Evolutionary conservation across 306 rosid species (phyloP).

Genomic region (Prunus mongolica): DNA sequence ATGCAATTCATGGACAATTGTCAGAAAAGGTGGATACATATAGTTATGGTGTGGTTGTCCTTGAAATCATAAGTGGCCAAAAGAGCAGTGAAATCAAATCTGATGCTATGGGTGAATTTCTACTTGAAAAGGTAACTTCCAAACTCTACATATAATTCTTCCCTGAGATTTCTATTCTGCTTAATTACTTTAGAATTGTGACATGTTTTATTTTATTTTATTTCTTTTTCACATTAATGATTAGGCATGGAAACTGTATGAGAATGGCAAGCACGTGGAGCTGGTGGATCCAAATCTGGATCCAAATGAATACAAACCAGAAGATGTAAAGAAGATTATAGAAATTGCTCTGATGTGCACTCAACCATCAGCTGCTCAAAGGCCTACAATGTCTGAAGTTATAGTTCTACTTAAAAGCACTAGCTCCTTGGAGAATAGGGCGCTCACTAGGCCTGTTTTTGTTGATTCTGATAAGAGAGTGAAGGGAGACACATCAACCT

Average conservation of each 20-base stretch:
- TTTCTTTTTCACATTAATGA: neutral
- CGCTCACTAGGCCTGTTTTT: conserved; percentile 54
- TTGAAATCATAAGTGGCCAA: conserved; percentile 63
- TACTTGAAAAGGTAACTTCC: conserved; percentile 53
- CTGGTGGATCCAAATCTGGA: conserved; percentile 45
- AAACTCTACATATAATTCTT: neutral
- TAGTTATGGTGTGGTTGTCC: conserved; percentile 65
- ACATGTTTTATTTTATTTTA: neutral
- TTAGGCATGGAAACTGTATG: conserved; percentile 59
- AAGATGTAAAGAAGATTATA: conserved; percentile 44
- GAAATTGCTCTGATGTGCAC: conserved; percentile 59
- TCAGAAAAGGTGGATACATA: conserved; percentile 70
- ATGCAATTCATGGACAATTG: conserved; percentile 69
- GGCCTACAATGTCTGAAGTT: conserved; percentile 71
- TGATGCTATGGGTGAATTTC: conserved; percentile 47
- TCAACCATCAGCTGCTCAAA: conserved; percentile 47
- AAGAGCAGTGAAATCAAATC: conserved; percentile 40
- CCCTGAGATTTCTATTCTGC: neutral
- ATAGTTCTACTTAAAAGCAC: conserved; percentile 49
- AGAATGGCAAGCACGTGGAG: conserved; percentile 35
- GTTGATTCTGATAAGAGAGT: conserved; percentile 38
- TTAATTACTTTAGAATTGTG: neutral
- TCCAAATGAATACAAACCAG: conserved; percentile 39
- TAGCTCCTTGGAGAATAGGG: conserved; percentile 18
- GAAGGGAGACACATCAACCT: conserved; percentile 37